phyloP scores from a whole-genome alignment of 805 yeast genomes.

The Ogataea pini region DNA sequence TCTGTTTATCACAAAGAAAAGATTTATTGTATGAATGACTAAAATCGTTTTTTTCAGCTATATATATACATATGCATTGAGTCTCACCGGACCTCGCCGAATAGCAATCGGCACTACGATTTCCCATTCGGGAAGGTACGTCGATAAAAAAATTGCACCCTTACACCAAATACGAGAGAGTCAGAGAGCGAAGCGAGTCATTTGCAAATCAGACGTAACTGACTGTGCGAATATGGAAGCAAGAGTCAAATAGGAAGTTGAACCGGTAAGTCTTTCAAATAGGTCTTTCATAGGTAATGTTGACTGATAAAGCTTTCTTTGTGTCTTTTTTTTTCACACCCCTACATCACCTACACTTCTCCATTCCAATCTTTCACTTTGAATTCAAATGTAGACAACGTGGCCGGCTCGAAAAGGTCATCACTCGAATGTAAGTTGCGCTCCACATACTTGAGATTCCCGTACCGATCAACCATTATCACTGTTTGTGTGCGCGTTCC shows the following conservation, averaged over 20 bases:
- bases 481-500: slow-evolving; percentile 91
- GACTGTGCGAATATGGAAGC: too few species aligned
- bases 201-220: too few species aligned
- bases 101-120: slow-evolving; percentile 5
- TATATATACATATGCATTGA: background rate
- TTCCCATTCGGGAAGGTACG: slow-evolving; percentile 15
- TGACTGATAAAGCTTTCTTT: too few species aligned
- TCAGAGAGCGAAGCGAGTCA: too few species aligned
- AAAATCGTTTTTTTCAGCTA: background rate
- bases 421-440: slow-evolving; percentile 56
- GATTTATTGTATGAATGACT: too few species aligned
- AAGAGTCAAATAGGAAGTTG: too few species aligned
- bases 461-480: slow-evolving; percentile 53
- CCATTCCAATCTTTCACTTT: slow-evolving; percentile 20
- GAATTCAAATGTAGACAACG: slow-evolving; percentile 16
- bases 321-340: background rate
- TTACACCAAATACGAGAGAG: too few species aligned
- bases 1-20: too few species aligned
- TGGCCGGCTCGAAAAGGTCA: slow-evolving; percentile 29
- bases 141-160: slow-evolving; percentile 11
- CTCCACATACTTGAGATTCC: slow-evolving; percentile 62
- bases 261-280: too few species aligned
- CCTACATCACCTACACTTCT: background rate
- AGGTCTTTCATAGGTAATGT: too few species aligned
- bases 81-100: slow-evolving; percentile 18